Percentiles rank a stretch among this genome's conserved stretches.
phyloP scores from a whole-genome alignment of 2,329 filamentous ascomycete genomes.

The Zasmidium cellare region DNA sequence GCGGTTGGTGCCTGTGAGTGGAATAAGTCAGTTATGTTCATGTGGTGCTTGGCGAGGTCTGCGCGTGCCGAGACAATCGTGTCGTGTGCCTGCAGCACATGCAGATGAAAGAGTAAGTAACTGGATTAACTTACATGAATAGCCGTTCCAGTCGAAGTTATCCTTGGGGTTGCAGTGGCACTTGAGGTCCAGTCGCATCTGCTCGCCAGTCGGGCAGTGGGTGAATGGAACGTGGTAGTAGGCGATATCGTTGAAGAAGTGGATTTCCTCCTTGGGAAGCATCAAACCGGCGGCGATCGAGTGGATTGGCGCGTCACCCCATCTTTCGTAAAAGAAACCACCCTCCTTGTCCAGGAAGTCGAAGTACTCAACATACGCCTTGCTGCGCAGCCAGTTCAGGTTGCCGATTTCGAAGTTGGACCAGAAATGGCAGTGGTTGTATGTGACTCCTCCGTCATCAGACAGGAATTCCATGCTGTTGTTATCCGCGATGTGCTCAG shows the following conservation, averaged over 20 bases:
- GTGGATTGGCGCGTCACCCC: slow-evolving; percentile 96
- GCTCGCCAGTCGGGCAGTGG: slow-evolving; percentile 90
- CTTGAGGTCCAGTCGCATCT: slow-evolving; percentile 77
- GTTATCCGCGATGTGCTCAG: slow-evolving; percentile 78
- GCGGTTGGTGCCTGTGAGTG: slow-evolving; percentile 79
- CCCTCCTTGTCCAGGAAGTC: slow-evolving; percentile 83
- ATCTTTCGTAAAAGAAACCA: slow-evolving; percentile 98
- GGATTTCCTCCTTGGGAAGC: slow-evolving; percentile 88
- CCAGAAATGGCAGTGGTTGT: slow-evolving; percentile 99
- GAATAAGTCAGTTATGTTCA: neutral
- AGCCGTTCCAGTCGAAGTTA: slow-evolving; percentile 99
- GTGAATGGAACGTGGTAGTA: slow-evolving; percentile 99
- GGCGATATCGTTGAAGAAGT: slow-evolving; percentile 98
- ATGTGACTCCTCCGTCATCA: slow-evolving; percentile 85
- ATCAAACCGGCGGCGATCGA: slow-evolving; percentile 90
- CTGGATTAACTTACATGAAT: slow-evolving; percentile 72
- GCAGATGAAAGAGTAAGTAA: neutral
- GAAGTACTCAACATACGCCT: slow-evolving; percentile 90
- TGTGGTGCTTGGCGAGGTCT: neutral
- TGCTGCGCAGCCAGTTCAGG: slow-evolving; percentile 87
- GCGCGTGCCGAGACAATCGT: slow-evolving; percentile 6
- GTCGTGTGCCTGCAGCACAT: neutral
- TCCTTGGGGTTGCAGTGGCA: slow-evolving; percentile 94
- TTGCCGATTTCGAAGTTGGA: slow-evolving; percentile 98
- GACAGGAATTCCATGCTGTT: slow-evolving; percentile 92